phyloP scores from a whole-genome alignment of 1,284 basidiomycete genomes.

The Malassezia yamatoensis region DNA sequence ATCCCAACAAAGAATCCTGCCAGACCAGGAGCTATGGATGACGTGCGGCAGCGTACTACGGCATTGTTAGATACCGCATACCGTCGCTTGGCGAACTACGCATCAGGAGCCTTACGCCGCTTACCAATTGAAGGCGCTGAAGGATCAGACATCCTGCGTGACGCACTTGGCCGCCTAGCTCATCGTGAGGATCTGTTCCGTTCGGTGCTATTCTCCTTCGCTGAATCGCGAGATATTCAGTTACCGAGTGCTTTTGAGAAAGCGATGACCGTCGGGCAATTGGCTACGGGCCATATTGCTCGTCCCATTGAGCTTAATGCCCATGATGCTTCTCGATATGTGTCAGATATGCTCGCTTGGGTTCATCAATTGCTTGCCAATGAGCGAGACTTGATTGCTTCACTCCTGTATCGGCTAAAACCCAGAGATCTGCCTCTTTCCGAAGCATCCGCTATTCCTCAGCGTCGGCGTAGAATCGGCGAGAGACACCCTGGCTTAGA shows the following conservation, averaged over 20 bases:
- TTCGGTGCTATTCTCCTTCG: conserved; percentile 57
- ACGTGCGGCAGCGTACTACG: conserved; percentile 52
- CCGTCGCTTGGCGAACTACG: conserved; percentile 77
- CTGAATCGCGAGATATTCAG: conserved; percentile 69
- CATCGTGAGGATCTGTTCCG: conserved; percentile 53
- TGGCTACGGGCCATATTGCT: conserved; percentile 64
- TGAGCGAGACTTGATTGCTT: conserved; percentile 62
- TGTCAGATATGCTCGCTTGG: conserved; percentile 98
- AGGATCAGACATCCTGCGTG: conserved; percentile 61
- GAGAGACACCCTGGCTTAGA: conserved; percentile 1
- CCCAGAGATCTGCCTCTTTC: neutral
- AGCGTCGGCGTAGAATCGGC: conserved; percentile 3
- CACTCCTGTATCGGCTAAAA: conserved; percentile 21
- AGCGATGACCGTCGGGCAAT: conserved; percentile 75
- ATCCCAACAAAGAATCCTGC: too few species aligned
- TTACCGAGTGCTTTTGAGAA: conserved; percentile 70
- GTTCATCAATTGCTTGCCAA: conserved; percentile 89
- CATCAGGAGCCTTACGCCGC: conserved; percentile 69
- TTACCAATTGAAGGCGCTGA: conserved; percentile 56
- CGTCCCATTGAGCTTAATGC: conserved; percentile 93
- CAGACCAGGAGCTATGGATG: too few species aligned
- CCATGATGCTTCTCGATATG: conserved; percentile 87
- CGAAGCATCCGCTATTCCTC: conserved; percentile 14
- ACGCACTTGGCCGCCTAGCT: conserved; percentile 64
- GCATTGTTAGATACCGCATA: conserved; percentile 76